Conservation (phyloP, 352 stramenopile genomes). For the Thalassiosira allenii region DNA sequence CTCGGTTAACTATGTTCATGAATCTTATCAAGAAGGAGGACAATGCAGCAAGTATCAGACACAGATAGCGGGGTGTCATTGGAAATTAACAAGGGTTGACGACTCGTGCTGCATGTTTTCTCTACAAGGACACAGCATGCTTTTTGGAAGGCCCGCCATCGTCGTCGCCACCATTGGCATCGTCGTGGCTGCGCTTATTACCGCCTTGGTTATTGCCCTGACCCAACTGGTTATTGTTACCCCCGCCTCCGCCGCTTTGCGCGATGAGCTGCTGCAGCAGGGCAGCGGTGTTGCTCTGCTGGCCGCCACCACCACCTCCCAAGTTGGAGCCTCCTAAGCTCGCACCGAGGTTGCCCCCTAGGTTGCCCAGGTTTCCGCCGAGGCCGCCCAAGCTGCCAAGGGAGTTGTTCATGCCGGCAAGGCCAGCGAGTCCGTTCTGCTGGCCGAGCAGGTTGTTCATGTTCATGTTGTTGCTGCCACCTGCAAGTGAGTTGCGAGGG, state of each 20-base stretch:
- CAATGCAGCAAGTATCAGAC: too few species aligned
- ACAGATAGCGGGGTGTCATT: too few species aligned
- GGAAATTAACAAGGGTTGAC: too few species aligned
- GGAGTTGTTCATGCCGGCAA: conserved; percentile 33
- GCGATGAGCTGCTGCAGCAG: conserved; percentile 50
- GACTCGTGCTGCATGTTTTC: too few species aligned
- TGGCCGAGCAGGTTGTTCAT: conserved; percentile 32
- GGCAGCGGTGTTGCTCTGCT: conserved; percentile 27
- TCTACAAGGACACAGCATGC: too few species aligned
- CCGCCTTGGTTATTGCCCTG: too few species aligned
- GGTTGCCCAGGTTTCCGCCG: conserved; percentile 6
- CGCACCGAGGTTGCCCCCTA: conserved; percentile 21
- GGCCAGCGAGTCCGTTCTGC: conserved; percentile 39
- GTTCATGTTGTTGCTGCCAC: conserved; percentile 23
- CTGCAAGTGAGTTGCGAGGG: too few species aligned
- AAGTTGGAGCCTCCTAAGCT: neutral
- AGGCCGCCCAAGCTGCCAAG: conserved; percentile 21
- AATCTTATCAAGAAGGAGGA: too few species aligned
- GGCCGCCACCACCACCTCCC: neutral
- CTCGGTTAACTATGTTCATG: too few species aligned
- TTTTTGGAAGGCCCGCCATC: too few species aligned
- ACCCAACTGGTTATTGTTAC: neutral
- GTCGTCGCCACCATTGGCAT: too few species aligned
- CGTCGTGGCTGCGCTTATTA: too few species aligned
- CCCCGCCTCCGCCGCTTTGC: conserved; percentile 14